Percentiles rank a stretch among this genome's conserved stretches.
phyloP scores from a whole-genome alignment of 306 rosid species.

The Inga laurina region DNA sequence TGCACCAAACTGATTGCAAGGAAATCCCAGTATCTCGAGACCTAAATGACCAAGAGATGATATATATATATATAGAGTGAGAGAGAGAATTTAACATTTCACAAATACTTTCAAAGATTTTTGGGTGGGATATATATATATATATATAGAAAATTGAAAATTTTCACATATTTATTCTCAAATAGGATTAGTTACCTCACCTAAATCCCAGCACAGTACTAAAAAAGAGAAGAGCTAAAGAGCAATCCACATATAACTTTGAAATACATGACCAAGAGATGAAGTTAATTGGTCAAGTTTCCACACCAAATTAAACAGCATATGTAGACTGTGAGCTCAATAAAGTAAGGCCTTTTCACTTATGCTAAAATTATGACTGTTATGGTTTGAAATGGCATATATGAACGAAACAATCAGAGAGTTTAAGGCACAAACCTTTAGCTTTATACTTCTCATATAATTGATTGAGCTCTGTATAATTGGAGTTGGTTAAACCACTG shows the following conservation, averaged over 20 bases:
- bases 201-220: neutral
- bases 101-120: too few relatives aligned
- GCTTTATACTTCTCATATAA: slow-evolving; percentile 69
- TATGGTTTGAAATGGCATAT: neutral
- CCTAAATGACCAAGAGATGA: slow-evolving; percentile 40
- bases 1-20: slow-evolving; percentile 84
- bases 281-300: slow-evolving; percentile 1
- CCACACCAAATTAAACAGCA: neutral
- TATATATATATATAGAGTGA: too few relatives aligned
- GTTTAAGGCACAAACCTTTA: slow-evolving; percentile 54
- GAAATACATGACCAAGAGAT: neutral
- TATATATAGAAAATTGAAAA: neutral
- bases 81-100: too few relatives aligned
- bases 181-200: neutral
- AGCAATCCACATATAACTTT: neutral
- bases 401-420: neutral
- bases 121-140: too few relatives aligned
- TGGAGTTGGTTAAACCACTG: slow-evolving; percentile 91
- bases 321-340: neutral
- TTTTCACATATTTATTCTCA: neutral
- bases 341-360: neutral
- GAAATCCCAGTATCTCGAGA: slow-evolving; percentile 82
- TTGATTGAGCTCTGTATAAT: slow-evolving; percentile 81
- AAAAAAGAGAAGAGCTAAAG: neutral
- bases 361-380: neutral